A percentile compares a stretch with the other conserved stretches of the same genome.
Conservation (phyloP, 73 alveolate genomes). For the Paraurostyla sp. region DNA sequence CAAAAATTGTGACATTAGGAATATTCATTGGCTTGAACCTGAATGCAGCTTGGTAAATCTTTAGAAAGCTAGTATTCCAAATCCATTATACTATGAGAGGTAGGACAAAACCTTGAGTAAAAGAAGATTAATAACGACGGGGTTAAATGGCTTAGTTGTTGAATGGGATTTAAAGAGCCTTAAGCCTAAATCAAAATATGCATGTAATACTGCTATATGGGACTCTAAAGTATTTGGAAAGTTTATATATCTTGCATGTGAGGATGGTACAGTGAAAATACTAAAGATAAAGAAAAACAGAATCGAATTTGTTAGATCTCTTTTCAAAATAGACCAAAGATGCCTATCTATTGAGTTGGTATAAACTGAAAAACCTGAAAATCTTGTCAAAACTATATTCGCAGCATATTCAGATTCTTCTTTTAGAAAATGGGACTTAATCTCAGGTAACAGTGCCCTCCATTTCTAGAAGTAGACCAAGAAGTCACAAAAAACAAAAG, state of each 20-base stretch:
- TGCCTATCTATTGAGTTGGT: conserved; percentile 34
- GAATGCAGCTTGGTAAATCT: conserved; percentile 7
- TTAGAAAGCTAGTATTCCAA: background rate
- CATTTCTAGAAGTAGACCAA: conserved; percentile 70
- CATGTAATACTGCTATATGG: conserved; percentile 84
- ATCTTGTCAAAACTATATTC: conserved; percentile 47
- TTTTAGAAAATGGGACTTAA: conserved; percentile 81
- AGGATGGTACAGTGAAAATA: conserved; percentile 86
- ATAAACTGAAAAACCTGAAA: background rate
- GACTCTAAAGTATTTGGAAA: conserved; percentile 75
- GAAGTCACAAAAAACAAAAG: conserved; percentile 37
- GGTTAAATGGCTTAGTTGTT: conserved; percentile 86
- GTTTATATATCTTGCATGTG: conserved; percentile 78
- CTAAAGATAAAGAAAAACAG: conserved; percentile 75
- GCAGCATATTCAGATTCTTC: conserved; percentile 84
- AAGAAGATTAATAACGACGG: conserved; percentile 85
- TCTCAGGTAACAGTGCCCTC: conserved; percentile 61
- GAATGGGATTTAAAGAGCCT: conserved; percentile 87
- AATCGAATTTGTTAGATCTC: conserved; percentile 55
- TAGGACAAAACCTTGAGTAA: conserved; percentile 60
- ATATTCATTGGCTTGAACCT: conserved; percentile 69
- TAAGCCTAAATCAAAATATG: conserved; percentile 72
- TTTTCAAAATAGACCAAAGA: conserved; percentile 26
- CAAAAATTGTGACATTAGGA: conserved; percentile 62
- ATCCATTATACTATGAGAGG: conserved; percentile 27